Base-by-base conservation (phyloP, 106 monocot species). In the Agapanthus africanus region DNA sequence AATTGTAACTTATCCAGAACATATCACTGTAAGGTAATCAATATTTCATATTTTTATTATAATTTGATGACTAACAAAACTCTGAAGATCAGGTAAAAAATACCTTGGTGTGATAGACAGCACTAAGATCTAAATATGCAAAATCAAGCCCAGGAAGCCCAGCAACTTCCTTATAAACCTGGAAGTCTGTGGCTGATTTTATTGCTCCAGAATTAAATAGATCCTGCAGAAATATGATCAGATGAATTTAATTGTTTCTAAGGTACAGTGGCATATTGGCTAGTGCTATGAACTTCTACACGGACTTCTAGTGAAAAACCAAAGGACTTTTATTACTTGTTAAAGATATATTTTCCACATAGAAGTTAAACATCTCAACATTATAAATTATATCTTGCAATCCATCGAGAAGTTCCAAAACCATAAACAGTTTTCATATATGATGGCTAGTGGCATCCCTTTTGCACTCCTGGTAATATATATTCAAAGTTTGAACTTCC, bases 171-270 rank as follows among this genome's bases (percentile, higher is more conserved):
- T 80, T 77, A 67, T 99, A 99, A 28, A 93, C 80, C 85, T 99
- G 99, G 62, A 99, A 93, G 78, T 99, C 99, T 59, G 99, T 99
- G 4, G 99, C 84, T 64, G 93, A 93, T 67, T 89, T 87, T 82
- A 99, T 87, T 52, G 74, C 83, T 73, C 99, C 99, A 76, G 93
- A 93, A 66, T 37, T 76, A 83, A 90, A 99, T 35, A 93, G 64
- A 87, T 99, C 99, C 99, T 99, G 87, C 68, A 83, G 40, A 71
- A 73, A 26, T 31, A 70, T 13, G 40, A 57, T 31, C n/a, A n/a
- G n/a, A n/a, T n/a, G n/a, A n/a, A n/a, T n/a, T n/a, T n/a, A n/a
- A n/a, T n/a, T n/a, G n/a, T n/a, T n/a, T n/a, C n/a, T n/a, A n/a
- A n/a, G n/a, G n/a, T n/a, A n/a, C n/a, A n/a, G n/a, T n/a, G n/a